Base-by-base conservation (phyloP, 305 asterid genomes). In the Andrographis paniculata region DNA sequence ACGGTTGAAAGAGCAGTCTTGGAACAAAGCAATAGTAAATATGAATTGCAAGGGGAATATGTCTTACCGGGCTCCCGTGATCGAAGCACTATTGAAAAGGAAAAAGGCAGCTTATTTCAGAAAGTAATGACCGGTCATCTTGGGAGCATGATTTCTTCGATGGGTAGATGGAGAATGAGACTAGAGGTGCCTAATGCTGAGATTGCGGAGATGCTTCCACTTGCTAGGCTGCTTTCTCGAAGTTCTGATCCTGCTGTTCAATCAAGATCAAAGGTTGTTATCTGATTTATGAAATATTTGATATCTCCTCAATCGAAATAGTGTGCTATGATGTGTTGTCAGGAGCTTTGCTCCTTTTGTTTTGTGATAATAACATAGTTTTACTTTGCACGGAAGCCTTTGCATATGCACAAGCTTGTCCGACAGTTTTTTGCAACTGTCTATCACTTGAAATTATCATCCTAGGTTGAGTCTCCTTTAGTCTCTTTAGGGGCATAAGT, bases 151-250 rank as follows among this genome's bases (percentile, higher is more conserved):
- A 84, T 92, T 58, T 87, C 99, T 68, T 87, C 99, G 57, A 87
- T 92, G 99, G 99, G 99, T 59, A 77, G 99, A 73, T 92, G 99
- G 99, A 79, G 99, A 72, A 79, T 92, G 94, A 87, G 99, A 66
- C 82, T 92, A 38, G 99, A 92, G 79, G 96, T 92, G 57, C 99
- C 99, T 53, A 74, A 70, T 53, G 96, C 99, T 72, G 96, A 92
- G 73, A 87, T 92, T 65, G 85, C 96, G 47, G 99, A 92, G 82
- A 84, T 92, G 99, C 96, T 92, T 74, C 99, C 99, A 21, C 87
- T 92, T 48, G 99, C 99, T 52, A 81, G 99, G 74, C 94, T 92
- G 64, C 80, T 92, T 69, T 92, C 94, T 61, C 91, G 96, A 63
- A 92, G 80, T 76, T 81, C 99, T 55, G 99, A 92, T 76, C 99